Conservation (phyloP, 306 rosid species). For the Sicyos edulis region DNA sequence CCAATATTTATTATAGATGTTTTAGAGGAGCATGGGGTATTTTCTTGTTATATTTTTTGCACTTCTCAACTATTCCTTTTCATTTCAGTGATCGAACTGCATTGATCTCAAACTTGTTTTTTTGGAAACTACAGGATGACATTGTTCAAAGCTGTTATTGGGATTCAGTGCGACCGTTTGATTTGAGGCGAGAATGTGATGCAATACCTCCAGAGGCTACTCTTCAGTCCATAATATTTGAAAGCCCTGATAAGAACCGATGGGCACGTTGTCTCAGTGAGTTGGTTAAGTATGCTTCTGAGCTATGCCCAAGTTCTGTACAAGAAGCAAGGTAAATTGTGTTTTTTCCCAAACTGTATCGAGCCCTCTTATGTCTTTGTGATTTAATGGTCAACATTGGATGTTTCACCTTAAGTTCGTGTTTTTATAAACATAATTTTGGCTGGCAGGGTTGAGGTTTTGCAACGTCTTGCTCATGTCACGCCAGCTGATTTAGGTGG, state of each 20-base stretch:
- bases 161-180: slow-evolving; percentile 95
- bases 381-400: not conserved
- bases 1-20: slow-evolving; percentile 93
- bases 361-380: not conserved
- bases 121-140: slow-evolving; percentile 68
- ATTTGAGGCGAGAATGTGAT: slow-evolving; percentile 92
- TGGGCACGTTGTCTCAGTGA: slow-evolving; percentile 99
- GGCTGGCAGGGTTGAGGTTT: slow-evolving; percentile 70
- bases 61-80: slow-evolving; percentile 5
- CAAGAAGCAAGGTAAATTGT: slow-evolving; percentile 77
- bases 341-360: not conserved
- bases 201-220: slow-evolving; percentile 83
- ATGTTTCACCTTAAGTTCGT: slow-evolving; percentile 3
- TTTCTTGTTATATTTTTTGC: slow-evolving; percentile 11
- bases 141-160: slow-evolving; percentile 93
- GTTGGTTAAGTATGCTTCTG: slow-evolving; percentile 86
- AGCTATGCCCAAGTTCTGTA: slow-evolving; percentile 90
- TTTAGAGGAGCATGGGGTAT: slow-evolving; percentile 97
- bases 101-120: slow-evolving; percentile 26
- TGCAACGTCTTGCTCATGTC: slow-evolving; percentile 88
- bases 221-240: slow-evolving; percentile 94
- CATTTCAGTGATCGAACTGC: slow-evolving; percentile 22
- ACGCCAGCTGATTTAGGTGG: slow-evolving; percentile 96
- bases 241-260: slow-evolving; percentile 94
- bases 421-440: slow-evolving; percentile 14